Base-by-base conservation (phyloP, 345 rosid species). In the Cardiospermum halicacabum region DNA sequence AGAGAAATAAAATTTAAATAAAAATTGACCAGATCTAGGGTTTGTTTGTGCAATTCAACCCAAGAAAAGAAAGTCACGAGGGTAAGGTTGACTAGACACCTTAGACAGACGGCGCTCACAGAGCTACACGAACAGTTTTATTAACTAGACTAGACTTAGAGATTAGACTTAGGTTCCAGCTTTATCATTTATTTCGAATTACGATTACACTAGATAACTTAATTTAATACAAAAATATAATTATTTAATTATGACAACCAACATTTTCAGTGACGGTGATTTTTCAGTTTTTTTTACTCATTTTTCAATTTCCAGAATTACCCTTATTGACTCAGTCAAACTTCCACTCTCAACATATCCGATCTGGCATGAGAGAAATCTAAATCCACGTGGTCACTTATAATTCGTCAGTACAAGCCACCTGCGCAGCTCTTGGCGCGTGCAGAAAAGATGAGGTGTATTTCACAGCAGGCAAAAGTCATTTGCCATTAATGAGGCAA, bases 91-190 rank as follows among this genome's bases (percentile, higher is more conserved):
- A 64, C n/a, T 43, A 51, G 19, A 15, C 10, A 2, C 39, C 25
- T 39, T 72, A 59, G 66, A 60, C 25, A 10, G 27, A 6, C 76
- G 76, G 76, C 72, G 68, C 8, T 68, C 72, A 57, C 64, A 56
- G 50, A 11, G n/a, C 76, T 62, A 54, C 58, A 19, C 6, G 3
- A 49, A 47, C 18, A 39, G 22, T 22, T 36, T 51, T n/a, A 18
- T 45, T 56, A 22, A 59, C 26, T 43, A 37, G 51, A 18, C 25
- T 19, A n/a, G n/a, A n/a, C n/a, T 15, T 50, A 24, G 54, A 43
- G n/a, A n/a, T n/a, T n/a, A n/a, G n/a, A n/a, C n/a, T 43, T 50
- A 24, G 54, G 2, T 12, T 50, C 9, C 25, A 19, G 25, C 27
- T 50, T 50, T 50, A 50, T 11, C 49, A 42, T 42, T 34, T 34